A percentile compares a stretch with the other conserved stretches of the same genome.
phyloP scores from a whole-genome alignment of 768 basidiomycete genomes.

The Mycena vitilis region DNA sequence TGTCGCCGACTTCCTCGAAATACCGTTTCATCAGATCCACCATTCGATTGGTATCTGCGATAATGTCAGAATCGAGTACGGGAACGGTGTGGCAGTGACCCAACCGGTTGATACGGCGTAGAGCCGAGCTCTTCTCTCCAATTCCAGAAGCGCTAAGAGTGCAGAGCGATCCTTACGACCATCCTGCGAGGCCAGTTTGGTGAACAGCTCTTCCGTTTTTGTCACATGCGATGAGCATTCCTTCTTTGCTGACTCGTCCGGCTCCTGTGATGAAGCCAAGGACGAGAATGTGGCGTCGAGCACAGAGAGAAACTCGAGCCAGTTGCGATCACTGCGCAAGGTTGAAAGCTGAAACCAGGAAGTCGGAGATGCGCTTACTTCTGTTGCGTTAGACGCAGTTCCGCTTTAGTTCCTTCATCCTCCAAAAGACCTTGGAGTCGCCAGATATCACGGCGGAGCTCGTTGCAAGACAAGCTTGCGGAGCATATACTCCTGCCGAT shows the following conservation, averaged over 20 bases:
- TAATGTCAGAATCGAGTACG: neutral
- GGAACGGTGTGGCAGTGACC: neutral
- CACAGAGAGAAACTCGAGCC: constrained; percentile 84
- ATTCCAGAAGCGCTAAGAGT: constrained; percentile 78
- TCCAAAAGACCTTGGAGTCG: constrained; percentile 61
- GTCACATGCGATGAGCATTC: constrained; percentile 53
- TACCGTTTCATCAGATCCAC: constrained; percentile 71
- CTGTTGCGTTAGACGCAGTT: constrained; percentile 67
- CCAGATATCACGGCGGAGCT: constrained; percentile 80
- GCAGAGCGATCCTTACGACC: constrained; percentile 81
- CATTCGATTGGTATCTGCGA: constrained; percentile 57
- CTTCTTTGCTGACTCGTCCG: constrained; percentile 50
- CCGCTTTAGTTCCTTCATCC: constrained; percentile 74
- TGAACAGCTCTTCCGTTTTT: constrained; percentile 64
- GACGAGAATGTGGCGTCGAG: constrained; percentile 73
- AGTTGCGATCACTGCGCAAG: constrained; percentile 78
- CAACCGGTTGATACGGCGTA: constrained; percentile 63
- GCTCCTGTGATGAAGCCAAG: constrained; percentile 40
- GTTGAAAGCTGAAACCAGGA: constrained; percentile 25
- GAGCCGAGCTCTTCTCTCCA: constrained; percentile 69
- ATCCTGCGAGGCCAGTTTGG: constrained; percentile 69
- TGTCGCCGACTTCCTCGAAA: constrained; percentile 79
- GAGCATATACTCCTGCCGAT: constrained; percentile 74
- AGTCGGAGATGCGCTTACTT: constrained; percentile 55
- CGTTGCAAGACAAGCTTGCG: constrained; percentile 79